phyloP scores from a whole-genome alignment of 2,329 filamentous ascomycete species.

The Colletotrichum costaricense region DNA sequence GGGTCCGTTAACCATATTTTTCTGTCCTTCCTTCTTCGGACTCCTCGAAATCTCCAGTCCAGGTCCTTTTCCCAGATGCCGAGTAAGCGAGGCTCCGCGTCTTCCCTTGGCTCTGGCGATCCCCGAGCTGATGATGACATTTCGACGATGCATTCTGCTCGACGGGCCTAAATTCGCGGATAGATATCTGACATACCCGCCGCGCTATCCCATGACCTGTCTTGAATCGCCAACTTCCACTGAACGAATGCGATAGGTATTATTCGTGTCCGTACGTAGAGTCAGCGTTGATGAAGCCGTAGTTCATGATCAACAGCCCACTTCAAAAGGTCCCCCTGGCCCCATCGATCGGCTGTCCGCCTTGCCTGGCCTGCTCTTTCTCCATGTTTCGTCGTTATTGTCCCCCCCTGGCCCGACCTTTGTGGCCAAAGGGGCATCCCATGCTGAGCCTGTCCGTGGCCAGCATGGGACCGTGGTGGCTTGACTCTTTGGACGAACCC shows the following conservation, averaged over 20 bases:
- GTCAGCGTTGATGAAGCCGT: not conserved
- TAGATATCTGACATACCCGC: not conserved
- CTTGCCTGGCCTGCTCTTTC: not conserved
- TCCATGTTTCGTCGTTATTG: conserved; percentile 31
- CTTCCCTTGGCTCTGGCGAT: conserved; percentile 9
- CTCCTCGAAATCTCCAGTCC: not conserved
- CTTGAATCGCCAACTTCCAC: not conserved
- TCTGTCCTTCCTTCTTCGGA: not conserved
- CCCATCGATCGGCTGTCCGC: conserved; percentile 24
- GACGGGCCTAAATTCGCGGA: not conserved
- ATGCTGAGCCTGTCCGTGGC: not conserved
- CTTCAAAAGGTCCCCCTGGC: conserved; percentile 1
- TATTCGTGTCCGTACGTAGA: not conserved
- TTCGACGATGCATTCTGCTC: not conserved
- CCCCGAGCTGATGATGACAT: not conserved
- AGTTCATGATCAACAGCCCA: not conserved
- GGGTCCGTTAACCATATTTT: not conserved
- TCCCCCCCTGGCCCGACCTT: not conserved
- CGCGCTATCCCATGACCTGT: not conserved
- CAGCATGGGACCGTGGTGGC: not conserved
- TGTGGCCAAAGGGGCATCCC: not conserved
- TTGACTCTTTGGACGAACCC: conserved; percentile 15
- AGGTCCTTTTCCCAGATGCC: not conserved
- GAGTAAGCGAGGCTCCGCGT: not conserved
- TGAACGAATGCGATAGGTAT: not conserved